Percentiles rank a stretch among this genome's conserved stretches.
Evolutionary conservation across 169 alveolate species (phyloP).

Genomic region (Eimeria sp.): DNA sequence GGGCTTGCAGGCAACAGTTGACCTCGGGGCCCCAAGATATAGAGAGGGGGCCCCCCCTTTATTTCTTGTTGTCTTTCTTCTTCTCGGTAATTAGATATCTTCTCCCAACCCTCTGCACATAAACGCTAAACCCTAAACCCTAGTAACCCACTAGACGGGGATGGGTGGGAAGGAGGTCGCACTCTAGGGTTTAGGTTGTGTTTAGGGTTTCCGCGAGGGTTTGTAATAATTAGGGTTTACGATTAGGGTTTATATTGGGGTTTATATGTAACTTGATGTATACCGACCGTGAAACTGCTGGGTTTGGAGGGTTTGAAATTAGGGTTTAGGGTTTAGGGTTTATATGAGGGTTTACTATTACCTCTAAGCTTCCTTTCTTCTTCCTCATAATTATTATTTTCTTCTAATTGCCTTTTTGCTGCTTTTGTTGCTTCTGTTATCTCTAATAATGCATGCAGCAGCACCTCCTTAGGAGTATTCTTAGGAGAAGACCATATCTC

Average conservation of each 20-base stretch:
- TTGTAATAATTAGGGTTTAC: not conserved
- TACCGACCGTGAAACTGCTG: not conserved
- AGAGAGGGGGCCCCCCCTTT: slow-evolving; percentile 74
- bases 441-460: slow-evolving; percentile 82
- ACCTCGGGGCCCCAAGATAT: not conserved
- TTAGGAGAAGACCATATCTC: slow-evolving; percentile 91
- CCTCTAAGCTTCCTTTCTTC: slow-evolving; percentile 56
- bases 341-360: not conserved
- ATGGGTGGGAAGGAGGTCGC: not conserved
- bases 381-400: not conserved
- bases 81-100: slow-evolving; percentile 26
- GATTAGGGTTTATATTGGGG: not conserved
- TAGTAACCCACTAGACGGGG: slow-evolving; percentile 5
- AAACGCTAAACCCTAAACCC: slow-evolving; percentile 56
- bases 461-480: slow-evolving; percentile 86
- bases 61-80: slow-evolving; percentile 39
- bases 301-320: not conserved
- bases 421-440: not conserved
- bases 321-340: slow-evolving; percentile 26
- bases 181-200: not conserved
- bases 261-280: not conserved
- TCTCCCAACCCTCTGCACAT: slow-evolving; percentile 69
- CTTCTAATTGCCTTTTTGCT: slow-evolving; percentile 40
- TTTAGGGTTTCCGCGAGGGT: not conserved
- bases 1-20: not conserved